Evolutionary conservation across 257 asterid species (phyloP), one percentile per base, ranked within the genome.

Genomic region (Euphrasia confusa): DNA sequence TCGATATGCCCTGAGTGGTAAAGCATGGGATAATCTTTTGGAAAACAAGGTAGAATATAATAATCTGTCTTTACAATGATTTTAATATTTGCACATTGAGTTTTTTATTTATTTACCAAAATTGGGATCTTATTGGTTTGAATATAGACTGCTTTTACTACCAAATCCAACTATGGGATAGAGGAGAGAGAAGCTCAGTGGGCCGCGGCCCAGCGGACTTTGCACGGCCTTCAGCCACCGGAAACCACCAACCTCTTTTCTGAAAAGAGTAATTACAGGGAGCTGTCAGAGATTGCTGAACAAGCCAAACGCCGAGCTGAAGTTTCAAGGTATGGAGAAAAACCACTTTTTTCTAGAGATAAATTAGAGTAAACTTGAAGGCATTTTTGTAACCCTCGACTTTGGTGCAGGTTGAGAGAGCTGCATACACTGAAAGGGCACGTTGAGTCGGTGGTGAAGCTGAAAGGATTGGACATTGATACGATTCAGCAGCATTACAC

Each of bases 231-330:
- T 18, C 58, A 53, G 6, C 30, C 58, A 18, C 33, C 58, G 1
- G 33, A 53, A 21, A 24, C 30, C n/a, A 9, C 14, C 33, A 53
- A 18, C 33, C 33, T 53, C 26, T 18, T 53, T 10, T 15, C 26
- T 10, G 97, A 91, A 5, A 88, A 81, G 85, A 87, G 53, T 69
- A 83, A 80, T 74, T 84, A 91, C 61, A 74, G 98, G 32, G 98
- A 91, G 54, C 86, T 91, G n/a, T 80, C 95, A n/a, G 98, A 91
- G 72, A 88, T 91, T n/a, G 94, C 95, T 1, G 93, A 88, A 66
- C 95, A 91, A 67, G 98, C 98, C 8, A 88, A 81, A 77, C 80
- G 81, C 54, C 77, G 98, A 68, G 98, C 97, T 55, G 98, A 91
- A 75, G 74, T 91, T 71, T 94, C 98, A 35, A 81, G 98, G 97